Evolutionary conservation across 2,329 filamentous ascomycete species (phyloP).

Genomic region (Fusarium pseudoanthophilum): DNA sequence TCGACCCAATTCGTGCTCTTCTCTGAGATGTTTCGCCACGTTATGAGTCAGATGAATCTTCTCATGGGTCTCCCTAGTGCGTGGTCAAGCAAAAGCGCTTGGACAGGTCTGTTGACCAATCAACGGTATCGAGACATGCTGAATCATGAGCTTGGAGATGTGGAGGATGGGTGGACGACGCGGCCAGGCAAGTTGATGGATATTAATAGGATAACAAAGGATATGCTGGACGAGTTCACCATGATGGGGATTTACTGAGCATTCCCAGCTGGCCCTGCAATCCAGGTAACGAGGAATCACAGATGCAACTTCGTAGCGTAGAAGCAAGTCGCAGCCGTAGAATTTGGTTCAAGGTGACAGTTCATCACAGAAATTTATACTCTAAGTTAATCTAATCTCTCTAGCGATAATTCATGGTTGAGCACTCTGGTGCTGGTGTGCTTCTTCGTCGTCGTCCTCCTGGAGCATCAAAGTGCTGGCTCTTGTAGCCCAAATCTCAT

Average conservation of each 20-base stretch:
- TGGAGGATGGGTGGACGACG: conserved; percentile 39
- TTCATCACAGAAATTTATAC: conserved; percentile 25
- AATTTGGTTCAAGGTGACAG: not conserved
- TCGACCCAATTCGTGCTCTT: conserved; percentile 45
- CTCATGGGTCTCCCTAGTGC: conserved; percentile 42
- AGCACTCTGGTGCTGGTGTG: not conserved
- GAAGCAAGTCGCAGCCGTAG: not conserved
- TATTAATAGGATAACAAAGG: conserved; percentile 30
- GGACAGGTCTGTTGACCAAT: conserved; percentile 40
- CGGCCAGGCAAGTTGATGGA: conserved; percentile 37
- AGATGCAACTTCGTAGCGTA: not conserved
- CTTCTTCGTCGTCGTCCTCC: not conserved
- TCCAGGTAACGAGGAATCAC: not conserved
- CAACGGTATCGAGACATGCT: conserved; percentile 39
- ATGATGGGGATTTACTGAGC: conserved; percentile 39
- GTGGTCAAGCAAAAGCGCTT: conserved; percentile 38
- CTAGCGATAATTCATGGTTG: not conserved
- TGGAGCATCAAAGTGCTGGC: not conserved
- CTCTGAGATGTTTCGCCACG: conserved; percentile 41
- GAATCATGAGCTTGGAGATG: conserved; percentile 42
- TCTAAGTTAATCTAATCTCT: conserved; percentile 33
- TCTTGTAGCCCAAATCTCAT: conserved; percentile 5
- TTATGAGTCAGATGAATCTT: conserved; percentile 42
- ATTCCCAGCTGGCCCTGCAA: not conserved
- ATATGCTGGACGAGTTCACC: conserved; percentile 36